A percentile compares a stretch with the other conserved stretches of the same genome.
phyloP scores from a whole-genome alignment of 129 eudicot species.

The Helianthus annuus region HanXRQr2.0-SUNRISE NC_035442.2:20288357-20288856 shows the following conservation, averaged over 20 bases:
- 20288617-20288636: slow-evolving; percentile 1
- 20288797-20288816: not conserved
- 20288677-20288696: slow-evolving; percentile 87
- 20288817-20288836: slow-evolving; percentile 15
- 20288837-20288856: not conserved
- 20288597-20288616: not conserved
- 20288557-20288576: not conserved
- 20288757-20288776: slow-evolving; percentile 60
- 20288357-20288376: not conserved
- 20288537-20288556: not conserved
- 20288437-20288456: no score
- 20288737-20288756: slow-evolving; percentile 94
- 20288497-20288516: no score
- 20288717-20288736: slow-evolving; percentile 85
- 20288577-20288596: not conserved
- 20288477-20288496: not conserved
- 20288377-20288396: not conserved
- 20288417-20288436: no score
- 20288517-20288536: not conserved
- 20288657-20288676: slow-evolving; percentile 91
- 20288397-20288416: not conserved
- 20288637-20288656: slow-evolving; percentile 70
- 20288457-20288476: not conserved
- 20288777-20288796: not conserved
- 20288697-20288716: slow-evolving; percentile 98